A percentile compares a stretch with the other conserved stretches of the same genome.
These are phyloP conservation scores for Apiosordaria backusii DNA, from an alignment of 495 filamentous ascomycete genomes.

Conservation along the genomic window DNA sequence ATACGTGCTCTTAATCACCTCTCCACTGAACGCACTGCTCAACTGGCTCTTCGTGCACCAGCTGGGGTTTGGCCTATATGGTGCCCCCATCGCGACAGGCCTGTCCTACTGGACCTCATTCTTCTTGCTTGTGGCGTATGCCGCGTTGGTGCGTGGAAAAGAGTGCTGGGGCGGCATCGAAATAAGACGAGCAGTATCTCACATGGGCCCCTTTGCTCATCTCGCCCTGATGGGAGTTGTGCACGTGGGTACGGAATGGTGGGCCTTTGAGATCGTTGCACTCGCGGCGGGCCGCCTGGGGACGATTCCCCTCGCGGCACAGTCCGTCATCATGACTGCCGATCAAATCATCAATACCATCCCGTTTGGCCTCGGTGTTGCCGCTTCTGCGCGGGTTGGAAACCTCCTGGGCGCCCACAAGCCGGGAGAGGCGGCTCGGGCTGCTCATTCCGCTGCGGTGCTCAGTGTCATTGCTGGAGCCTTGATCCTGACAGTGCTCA, in stretches of 20 bases:
- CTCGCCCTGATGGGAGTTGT: slow-evolving; percentile 75
- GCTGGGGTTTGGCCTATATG: slow-evolving; percentile 66
- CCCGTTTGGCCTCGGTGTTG: slow-evolving; percentile 86
- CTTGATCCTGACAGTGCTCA: slow-evolving; percentile 66
- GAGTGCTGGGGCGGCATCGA: slow-evolving; percentile 85
- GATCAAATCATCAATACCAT: slow-evolving; percentile 93
- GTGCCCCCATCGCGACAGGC: slow-evolving; percentile 78
- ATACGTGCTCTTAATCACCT: slow-evolving; percentile 80
- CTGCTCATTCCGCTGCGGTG: slow-evolving; percentile 74
- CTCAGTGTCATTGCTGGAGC: slow-evolving; percentile 68
- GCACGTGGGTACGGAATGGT: slow-evolving; percentile 95
- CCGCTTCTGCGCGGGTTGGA: slow-evolving; percentile 74
- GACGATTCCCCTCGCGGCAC: slow-evolving; percentile 77
- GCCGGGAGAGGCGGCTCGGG: slow-evolving; percentile 62
- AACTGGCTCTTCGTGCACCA: slow-evolving; percentile 80
- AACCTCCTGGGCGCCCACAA: slow-evolving; percentile 75
- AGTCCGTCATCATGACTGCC: slow-evolving; percentile 91
- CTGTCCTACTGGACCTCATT: slow-evolving; percentile 89
- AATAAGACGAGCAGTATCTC: slow-evolving; percentile 54
- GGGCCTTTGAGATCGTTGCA: slow-evolving; percentile 96
- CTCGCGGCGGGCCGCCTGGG: slow-evolving; percentile 80
- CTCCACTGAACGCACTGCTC: slow-evolving; percentile 69
- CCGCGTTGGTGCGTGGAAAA: slow-evolving; percentile 66
- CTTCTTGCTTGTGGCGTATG: slow-evolving; percentile 69
- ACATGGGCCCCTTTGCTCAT: slow-evolving; percentile 68